Evolutionary conservation across 305 asterid species (phyloP).

Genomic region (Rubia peregrina): DNA sequence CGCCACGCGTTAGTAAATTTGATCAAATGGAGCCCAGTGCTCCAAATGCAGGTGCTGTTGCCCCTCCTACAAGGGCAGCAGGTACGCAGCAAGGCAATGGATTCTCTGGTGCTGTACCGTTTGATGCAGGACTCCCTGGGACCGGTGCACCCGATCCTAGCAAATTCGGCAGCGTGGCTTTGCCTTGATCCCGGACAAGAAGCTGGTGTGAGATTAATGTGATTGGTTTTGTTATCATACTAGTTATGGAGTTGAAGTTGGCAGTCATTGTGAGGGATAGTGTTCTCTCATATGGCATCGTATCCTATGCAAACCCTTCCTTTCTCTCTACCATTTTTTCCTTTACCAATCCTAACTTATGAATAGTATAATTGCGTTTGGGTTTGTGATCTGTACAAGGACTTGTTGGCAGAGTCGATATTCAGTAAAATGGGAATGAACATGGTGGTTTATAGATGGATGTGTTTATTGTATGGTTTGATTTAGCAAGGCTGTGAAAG

Average conservation of each 20-base stretch:
- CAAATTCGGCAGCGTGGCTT: constrained; percentile 24
- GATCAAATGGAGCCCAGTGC: constrained; percentile 57
- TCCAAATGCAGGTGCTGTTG: constrained; percentile 28
- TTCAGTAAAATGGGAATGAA: too few relatives aligned
- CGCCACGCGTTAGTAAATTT: constrained; percentile 60
- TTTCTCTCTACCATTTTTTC: too few relatives aligned
- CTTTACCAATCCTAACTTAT: too few relatives aligned
- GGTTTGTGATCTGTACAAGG: too few relatives aligned
- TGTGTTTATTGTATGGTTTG: too few relatives aligned
- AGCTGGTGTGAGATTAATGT: background rate
- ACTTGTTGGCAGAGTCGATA: too few relatives aligned
- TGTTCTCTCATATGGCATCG: too few relatives aligned
- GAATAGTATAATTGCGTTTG: too few relatives aligned
- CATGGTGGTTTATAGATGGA: too few relatives aligned
- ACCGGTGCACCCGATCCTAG: constrained; percentile 22
- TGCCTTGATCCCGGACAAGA: background rate
- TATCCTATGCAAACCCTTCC: too few relatives aligned
- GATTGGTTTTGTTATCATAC: background rate
- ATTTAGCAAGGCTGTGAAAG: too few relatives aligned
- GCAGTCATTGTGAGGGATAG: background rate
- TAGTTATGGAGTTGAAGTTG: background rate
- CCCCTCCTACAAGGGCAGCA: constrained; percentile 28
- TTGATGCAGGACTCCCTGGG: constrained; percentile 2
- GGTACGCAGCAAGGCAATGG: constrained; percentile 23
- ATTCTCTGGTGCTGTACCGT: constrained; percentile 17